Percentiles rank a stretch among this genome's conserved stretches.
These are phyloP conservation scores for Tuber calosporum DNA, from an alignment of 495 filamentous ascomycete species.

Conservation along the genomic window DNA sequence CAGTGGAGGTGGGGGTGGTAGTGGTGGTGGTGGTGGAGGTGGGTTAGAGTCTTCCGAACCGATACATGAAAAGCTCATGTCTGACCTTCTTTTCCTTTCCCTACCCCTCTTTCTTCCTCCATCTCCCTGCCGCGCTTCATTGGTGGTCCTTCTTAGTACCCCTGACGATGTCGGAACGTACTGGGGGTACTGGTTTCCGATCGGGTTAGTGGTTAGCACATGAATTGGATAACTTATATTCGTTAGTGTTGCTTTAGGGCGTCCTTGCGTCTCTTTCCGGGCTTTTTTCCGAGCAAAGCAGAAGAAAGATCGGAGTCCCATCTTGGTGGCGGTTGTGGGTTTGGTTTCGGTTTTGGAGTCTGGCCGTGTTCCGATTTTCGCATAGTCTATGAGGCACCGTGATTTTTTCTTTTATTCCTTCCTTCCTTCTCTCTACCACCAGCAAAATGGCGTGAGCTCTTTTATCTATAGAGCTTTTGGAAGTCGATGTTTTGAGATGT, in stretches of 20 bases:
- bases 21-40: background rate
- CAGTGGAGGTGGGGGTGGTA: background rate
- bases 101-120: background rate
- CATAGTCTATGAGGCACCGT: background rate
- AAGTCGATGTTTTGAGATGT: background rate
- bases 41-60: background rate
- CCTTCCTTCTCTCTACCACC: background rate
- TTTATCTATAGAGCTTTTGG: background rate
- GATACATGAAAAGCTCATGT: slow-evolving; percentile 1
- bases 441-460: background rate
- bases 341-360: background rate
- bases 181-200: background rate
- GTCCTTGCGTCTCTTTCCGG: background rate
- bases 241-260: background rate
- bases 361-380: background rate
- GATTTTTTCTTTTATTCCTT: background rate
- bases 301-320: background rate
- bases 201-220: background rate
- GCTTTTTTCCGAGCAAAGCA: background rate
- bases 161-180: background rate
- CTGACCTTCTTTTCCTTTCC: background rate
- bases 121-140: background rate
- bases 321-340: background rate
- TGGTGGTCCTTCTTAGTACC: background rate
- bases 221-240: background rate